Base-by-base conservation (phyloP, 2,329 filamentous ascomycete species). In the Ciborinia camelliae region DNA sequence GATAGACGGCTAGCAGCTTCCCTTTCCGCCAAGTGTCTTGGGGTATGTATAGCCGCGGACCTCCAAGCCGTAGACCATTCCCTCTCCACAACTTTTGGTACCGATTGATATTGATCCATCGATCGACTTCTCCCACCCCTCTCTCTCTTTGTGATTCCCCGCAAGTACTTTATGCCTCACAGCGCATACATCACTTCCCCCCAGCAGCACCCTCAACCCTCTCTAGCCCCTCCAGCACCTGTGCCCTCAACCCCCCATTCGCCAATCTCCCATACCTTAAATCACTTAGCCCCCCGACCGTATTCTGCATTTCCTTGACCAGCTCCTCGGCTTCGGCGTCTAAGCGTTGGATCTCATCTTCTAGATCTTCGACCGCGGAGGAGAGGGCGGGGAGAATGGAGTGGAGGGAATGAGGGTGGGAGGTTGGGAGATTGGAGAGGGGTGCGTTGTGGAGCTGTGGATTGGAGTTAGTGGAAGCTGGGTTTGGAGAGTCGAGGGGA, bases 191-290 rank as follows among this genome's bases (percentile, higher is more conserved):
- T 51, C 37, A 47, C 26, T 45, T 43, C 12, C 30, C 30, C 7
- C 15, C 37, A 7, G 51, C 61, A 58, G 28, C 61, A 23, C 26
- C 39, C 43, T 90, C 85, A 41, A 92, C 79, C 67, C 83, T 81
- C 67, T 81, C 79, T 43, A 95, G 78, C 7, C 88, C 88, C 54
- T 88, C 84, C 23, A 92, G 78, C 37, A 91, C 84, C 69, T 92
- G 88, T 54, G 86, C 82, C 32, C 81, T 81, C 39, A 93, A 77
- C 66, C 86, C 81, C 28, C 81, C 76, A 68, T 90, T 89, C 43
- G 84, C 82, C 65, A 95, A 83, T 63, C 87, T 87, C 45, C 92
- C 92, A 72, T 95, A 94, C 53, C 90, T 86, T 63, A 96, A 81
- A 76, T 96, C 91, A 76, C 91, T 96, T 74, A 97, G 79, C 55